phyloP scores from a whole-genome alignment of 768 basidiomycete genomes.

The Tulasnella sp. region DNA sequence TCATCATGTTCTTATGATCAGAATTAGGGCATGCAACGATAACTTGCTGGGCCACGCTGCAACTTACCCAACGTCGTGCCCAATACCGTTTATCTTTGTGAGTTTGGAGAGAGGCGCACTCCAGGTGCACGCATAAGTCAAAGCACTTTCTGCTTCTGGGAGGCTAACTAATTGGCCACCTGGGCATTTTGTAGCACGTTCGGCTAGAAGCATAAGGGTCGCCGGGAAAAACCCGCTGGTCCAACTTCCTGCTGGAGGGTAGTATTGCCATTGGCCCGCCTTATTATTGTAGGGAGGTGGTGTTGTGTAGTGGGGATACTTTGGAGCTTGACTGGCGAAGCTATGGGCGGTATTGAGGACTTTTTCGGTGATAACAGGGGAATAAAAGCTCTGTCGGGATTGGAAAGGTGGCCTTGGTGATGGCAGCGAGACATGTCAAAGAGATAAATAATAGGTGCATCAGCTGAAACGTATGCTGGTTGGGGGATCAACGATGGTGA shows the following conservation, averaged over 20 bases:
- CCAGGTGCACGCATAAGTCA: constrained; percentile 11
- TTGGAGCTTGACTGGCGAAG: constrained; percentile 33
- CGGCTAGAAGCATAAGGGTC: constrained; percentile 16
- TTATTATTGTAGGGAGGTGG: neutral
- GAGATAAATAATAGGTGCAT: no score
- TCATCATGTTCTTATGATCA: no score
- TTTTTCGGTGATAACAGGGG: constrained; percentile 47
- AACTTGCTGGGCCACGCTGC: no score
- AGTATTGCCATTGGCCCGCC: constrained; percentile 5
- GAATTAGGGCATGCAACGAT: no score
- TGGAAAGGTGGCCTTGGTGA: no score
- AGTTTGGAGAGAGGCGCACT: constrained; percentile 12
- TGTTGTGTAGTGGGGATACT: constrained; percentile 52
- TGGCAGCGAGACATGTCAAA: no score
- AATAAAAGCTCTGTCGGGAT: constrained; percentile 45
- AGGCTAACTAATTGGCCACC: neutral
- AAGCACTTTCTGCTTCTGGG: neutral
- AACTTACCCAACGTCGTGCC: constrained; percentile 18
- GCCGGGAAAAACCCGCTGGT: constrained; percentile 20
- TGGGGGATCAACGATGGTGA: no score
- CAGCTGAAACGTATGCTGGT: no score
- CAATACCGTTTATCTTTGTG: constrained; percentile 1
- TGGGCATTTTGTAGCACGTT: constrained; percentile 12
- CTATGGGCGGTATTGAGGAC: constrained; percentile 45
- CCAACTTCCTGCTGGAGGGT: constrained; percentile 9